phyloP scores from a whole-genome alignment of 768 basidiomycete genomes.

The Mycena maculata region DNA sequence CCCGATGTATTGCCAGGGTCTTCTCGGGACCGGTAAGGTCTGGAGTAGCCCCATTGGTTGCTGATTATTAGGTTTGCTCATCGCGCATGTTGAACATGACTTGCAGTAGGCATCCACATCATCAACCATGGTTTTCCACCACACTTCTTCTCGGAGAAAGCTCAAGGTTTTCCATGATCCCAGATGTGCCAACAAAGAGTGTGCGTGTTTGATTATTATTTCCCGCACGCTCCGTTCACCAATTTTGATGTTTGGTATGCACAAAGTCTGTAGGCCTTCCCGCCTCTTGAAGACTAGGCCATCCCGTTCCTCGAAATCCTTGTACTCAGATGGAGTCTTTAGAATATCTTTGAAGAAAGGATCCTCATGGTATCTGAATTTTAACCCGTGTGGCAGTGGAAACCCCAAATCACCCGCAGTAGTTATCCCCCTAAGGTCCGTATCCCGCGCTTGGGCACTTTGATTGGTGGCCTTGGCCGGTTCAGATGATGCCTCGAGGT shows the following conservation, averaged over 20 bases:
- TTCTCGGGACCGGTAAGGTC: constrained; percentile 28
- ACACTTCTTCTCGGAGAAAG: constrained; percentile 19
- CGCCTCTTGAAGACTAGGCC: constrained; percentile 37
- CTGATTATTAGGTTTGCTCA: constrained; percentile 33
- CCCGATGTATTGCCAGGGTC: no score
- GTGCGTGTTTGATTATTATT: constrained; percentile 47
- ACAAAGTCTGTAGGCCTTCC: constrained; percentile 12
- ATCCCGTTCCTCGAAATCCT: constrained; percentile 41
- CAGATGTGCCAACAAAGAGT: constrained; percentile 50
- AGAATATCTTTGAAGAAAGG: constrained; percentile 44
- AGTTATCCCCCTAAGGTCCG: background rate
- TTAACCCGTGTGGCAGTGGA: constrained; percentile 1
- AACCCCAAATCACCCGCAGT: constrained; percentile 10
- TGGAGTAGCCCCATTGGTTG: constrained; percentile 35
- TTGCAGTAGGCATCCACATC: constrained; percentile 17
- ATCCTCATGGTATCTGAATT: constrained; percentile 14
- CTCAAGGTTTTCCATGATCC: constrained; percentile 45
- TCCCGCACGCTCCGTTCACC: constrained; percentile 33
- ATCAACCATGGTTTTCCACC: constrained; percentile 23
- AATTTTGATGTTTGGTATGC: constrained; percentile 39
- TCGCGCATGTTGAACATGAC: constrained; percentile 26
- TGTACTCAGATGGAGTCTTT: constrained; percentile 33
- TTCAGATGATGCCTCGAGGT: background rate
- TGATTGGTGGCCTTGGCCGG: no score
- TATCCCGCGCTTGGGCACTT: no score